These are phyloP conservation scores for Haplosporangium sp. DNA, from an alignment of 371 early-diverging fungal species.

Conservation along the genomic window DNA sequence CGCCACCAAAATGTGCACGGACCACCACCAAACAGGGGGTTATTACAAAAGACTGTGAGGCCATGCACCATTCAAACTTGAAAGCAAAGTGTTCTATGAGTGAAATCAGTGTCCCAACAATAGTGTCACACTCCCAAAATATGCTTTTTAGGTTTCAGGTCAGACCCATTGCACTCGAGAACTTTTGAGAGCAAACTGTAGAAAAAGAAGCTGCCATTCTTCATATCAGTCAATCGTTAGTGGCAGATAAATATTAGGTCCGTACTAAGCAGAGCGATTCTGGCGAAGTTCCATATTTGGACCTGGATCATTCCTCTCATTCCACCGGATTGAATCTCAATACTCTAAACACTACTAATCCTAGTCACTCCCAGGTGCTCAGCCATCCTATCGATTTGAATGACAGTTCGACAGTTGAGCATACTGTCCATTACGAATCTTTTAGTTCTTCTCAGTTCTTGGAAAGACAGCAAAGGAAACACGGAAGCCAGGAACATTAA, in stretches of 20 bases:
- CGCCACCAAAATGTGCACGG: slow-evolving; percentile 1
- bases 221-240: slow-evolving; percentile 12
- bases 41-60: neutral
- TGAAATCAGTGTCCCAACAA: neutral
- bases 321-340: slow-evolving; percentile 11
- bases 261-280: slow-evolving; percentile 3
- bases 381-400: slow-evolving; percentile 18
- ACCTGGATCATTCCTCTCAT: slow-evolving; percentile 33
- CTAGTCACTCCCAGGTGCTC: no score
- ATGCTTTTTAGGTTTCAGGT: slow-evolving; percentile 12
- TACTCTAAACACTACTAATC: neutral
- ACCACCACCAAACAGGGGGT: neutral
- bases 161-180: slow-evolving; percentile 42
- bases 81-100: slow-evolving; percentile 13
- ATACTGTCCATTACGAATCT: slow-evolving; percentile 16
- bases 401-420: slow-evolving; percentile 18
- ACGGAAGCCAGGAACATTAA: slow-evolving; percentile 2
- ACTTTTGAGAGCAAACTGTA: slow-evolving; percentile 25
- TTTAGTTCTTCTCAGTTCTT: slow-evolving; percentile 7
- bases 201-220: neutral
- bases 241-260: slow-evolving; percentile 16
- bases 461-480: slow-evolving; percentile 8
- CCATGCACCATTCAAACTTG: slow-evolving; percentile 7
- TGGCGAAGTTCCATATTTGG: slow-evolving; percentile 24
- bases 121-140: slow-evolving; percentile 2